These are phyloP conservation scores for Populus alba DNA, from an alignment of 345 rosid genomes.

Conservation along the genomic window DNA sequence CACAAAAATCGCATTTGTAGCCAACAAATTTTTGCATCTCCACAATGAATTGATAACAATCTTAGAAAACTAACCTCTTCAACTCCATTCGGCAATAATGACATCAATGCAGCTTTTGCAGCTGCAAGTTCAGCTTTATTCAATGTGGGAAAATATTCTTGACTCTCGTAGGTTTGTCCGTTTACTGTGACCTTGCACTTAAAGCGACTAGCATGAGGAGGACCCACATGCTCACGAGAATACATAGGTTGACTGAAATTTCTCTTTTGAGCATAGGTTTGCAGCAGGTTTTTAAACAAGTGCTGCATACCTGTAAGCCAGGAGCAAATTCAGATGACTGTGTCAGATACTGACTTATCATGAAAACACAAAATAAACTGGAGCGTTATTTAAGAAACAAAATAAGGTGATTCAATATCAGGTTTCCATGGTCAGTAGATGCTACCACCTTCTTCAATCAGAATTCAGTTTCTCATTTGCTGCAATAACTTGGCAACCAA, in stretches of 20 bases:
- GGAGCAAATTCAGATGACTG: neutral
- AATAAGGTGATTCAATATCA: neutral
- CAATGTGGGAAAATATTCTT: constrained; percentile 39
- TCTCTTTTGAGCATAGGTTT: constrained; percentile 48
- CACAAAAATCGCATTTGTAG: neutral
- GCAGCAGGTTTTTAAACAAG: constrained; percentile 47
- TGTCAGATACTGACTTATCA: neutral
- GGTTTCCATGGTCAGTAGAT: neutral
- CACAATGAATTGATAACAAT: constrained; percentile 7
- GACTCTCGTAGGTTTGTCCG: constrained; percentile 43
- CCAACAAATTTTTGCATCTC: neutral
- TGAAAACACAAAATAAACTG: neutral
- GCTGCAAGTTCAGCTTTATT: constrained; percentile 65
- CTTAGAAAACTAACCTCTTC: constrained; percentile 37
- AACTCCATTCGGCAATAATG: constrained; percentile 28
- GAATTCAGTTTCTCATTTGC: neutral
- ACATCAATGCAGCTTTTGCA: constrained; percentile 56
- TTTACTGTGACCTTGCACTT: constrained; percentile 44
- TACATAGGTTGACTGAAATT: constrained; percentile 43
- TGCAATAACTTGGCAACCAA: neutral
- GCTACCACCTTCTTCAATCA: neutral
- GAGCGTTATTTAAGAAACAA: neutral
- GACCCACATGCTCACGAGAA: constrained; percentile 46
- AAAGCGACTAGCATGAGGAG: constrained; percentile 58
- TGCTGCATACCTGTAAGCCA: constrained; percentile 23